Evolutionary conservation across 2,329 filamentous ascomycete species (phyloP), one percentile per base, ranked within the genome.

Genomic region (Beauveria asiatica): DNA sequence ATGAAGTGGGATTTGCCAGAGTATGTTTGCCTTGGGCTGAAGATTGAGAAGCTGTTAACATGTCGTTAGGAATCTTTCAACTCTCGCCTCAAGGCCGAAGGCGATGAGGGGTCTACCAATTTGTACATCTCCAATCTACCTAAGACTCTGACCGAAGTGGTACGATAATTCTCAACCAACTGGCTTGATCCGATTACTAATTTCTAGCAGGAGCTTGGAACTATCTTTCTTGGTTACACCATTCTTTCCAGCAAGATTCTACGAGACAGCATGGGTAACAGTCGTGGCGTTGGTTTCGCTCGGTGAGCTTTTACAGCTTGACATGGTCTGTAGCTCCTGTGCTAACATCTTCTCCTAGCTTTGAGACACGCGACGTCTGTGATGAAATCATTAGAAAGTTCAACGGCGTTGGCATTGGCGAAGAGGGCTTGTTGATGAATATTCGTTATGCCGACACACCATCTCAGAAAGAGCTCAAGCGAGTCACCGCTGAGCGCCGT

Each of bases 51-150:
- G 50, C 19, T 19, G 2, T 42, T 58, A 39, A 59, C 66, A 74
- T 64, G 67, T 63, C 62, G 33, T 11, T 61, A 95, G 89, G 94
- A 97, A 79, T 97, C 93, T 21, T 97, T 97, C 78, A 99, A 99
- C 75, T 92, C 92, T 66, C 92, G 95, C 67, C 88, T 99, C 68
- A 97, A 99, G 81, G 93, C 94, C 50, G 90, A 97, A 70, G 89
- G 92, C 60, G 93, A 99, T 69, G 89, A 89, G 57, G 70, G 75
- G 46, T 97, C 95, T 51, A 97, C 94, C 65, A 99, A 99, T 72
- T 83, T 99, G 64, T 99, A 99, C 75, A 92, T 97, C 64, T 99
- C 95, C 30, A 99, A 97, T 75, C 83, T 99, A 49, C 94, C 94
- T 41, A 92, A 93, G 75, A 85, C 87, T 64, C 86, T 96, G 81